phyloP scores from a whole-genome alignment of 1,284 basidiomycete genomes.

The Takashimella koratensis region DNA sequence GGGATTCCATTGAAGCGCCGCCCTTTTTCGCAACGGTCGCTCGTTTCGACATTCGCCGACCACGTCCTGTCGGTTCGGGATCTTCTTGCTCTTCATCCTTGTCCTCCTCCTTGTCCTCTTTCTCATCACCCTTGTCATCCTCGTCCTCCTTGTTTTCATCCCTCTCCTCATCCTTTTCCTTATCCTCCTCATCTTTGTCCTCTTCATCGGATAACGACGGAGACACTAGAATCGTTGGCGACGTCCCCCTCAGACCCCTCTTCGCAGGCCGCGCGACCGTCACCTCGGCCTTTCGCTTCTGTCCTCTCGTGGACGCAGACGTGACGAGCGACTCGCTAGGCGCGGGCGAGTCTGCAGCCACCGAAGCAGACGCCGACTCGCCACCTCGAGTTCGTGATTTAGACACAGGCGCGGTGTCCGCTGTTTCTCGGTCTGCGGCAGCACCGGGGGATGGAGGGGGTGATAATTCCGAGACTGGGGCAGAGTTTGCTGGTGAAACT shows the following conservation, averaged over 20 bases:
- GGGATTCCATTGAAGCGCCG: constrained; percentile 11
- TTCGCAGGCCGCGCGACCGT: background rate
- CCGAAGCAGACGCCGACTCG: background rate
- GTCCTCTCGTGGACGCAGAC: constrained; percentile 1
- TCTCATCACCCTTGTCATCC: constrained; percentile 3
- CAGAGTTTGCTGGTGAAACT: background rate
- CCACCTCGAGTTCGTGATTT: background rate
- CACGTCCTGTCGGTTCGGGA: constrained; percentile 11
- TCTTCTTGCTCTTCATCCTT: constrained; percentile 3
- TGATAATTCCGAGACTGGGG: background rate
- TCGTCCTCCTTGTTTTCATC: constrained; percentile 9
- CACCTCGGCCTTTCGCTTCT: background rate
- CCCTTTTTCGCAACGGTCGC: constrained; percentile 8
- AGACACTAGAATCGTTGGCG: background rate
- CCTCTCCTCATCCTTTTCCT: constrained; percentile 1
- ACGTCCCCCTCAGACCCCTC: background rate
- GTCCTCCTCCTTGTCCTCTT: background rate
- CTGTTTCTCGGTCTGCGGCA: background rate
- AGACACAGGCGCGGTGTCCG: background rate
- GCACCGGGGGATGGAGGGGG: background rate
- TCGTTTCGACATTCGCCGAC: constrained; percentile 20
- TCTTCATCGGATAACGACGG: background rate
- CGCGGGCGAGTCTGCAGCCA: background rate
- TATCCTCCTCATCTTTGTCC: constrained; percentile 1
- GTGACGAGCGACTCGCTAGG: constrained; percentile 1